These are phyloP conservation scores for Melampsora abietis-canadensis DNA, from an alignment of 1,284 basidiomycete genomes.

Conservation along the genomic window DNA sequence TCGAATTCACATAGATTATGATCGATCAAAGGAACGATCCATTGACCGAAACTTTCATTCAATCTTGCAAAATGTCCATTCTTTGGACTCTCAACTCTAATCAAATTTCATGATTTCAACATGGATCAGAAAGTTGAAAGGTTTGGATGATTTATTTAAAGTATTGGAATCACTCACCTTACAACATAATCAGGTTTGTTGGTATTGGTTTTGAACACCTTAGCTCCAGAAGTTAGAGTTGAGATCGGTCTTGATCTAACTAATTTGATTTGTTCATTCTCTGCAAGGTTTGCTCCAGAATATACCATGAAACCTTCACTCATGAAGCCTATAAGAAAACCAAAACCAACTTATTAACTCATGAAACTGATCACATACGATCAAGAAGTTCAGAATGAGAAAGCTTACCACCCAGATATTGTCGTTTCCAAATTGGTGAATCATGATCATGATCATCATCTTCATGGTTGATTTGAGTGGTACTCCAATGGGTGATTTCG, in stretches of 20 bases:
- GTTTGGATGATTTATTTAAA: too few relatives aligned
- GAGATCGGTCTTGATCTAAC: background rate
- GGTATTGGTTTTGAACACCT: background rate
- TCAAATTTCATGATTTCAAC: background rate
- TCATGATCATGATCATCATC: too few relatives aligned
- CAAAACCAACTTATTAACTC: background rate
- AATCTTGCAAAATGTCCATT: constrained; percentile 37
- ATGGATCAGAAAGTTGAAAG: background rate
- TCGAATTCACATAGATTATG: constrained; percentile 21
- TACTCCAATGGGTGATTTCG: too few relatives aligned
- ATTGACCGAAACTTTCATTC: constrained; percentile 31
- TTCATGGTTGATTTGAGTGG: too few relatives aligned
- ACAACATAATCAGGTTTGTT: constrained; percentile 33
- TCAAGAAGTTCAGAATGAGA: background rate
- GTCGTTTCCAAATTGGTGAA: background rate
- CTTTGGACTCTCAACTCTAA: constrained; percentile 29
- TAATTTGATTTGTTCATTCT: constrained; percentile 29
- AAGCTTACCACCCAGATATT: constrained; percentile 3
- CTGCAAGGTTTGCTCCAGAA: constrained; percentile 15
- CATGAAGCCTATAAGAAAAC: constrained; percentile 18
- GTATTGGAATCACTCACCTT: constrained; percentile 7
- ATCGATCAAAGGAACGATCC: constrained; percentile 31
- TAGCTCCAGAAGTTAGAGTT: background rate
- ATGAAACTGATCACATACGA: background rate
- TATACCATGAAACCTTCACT: constrained; percentile 33